Percentiles rank a stretch among this genome's conserved stretches.
These are phyloP conservation scores for Arachnopeziza araneosa DNA, from an alignment of 2,329 filamentous ascomycete species.

Conservation along the genomic window DNA sequence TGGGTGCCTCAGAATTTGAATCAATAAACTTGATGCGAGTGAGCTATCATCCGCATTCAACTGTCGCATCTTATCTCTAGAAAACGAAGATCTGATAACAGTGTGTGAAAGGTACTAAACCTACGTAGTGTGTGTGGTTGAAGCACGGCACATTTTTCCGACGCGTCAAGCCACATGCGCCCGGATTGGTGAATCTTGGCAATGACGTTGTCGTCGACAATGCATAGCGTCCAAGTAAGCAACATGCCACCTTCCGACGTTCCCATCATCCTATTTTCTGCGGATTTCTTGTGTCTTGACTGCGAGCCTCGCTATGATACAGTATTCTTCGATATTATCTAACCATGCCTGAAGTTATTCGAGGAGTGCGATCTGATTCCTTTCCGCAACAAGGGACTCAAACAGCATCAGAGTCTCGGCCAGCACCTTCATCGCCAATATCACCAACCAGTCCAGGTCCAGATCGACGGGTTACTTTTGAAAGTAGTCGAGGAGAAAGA, in stretches of 20 bases:
- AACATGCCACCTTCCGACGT: not conserved
- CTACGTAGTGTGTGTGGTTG: not conserved
- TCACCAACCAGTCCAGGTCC: slow-evolving; percentile 2
- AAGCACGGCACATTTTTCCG: not conserved
- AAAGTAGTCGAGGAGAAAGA: slow-evolving; percentile 9
- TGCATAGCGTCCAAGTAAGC: not conserved
- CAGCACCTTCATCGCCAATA: not conserved
- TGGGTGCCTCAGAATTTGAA: too few relatives aligned
- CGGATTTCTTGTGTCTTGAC: not conserved
- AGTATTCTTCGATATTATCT: not conserved
- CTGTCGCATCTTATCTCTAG: too few relatives aligned
- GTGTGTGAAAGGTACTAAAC: too few relatives aligned
- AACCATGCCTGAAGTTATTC: slow-evolving; percentile 4
- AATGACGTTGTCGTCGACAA: not conserved
- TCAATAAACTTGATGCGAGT: too few relatives aligned
- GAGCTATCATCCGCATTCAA: too few relatives aligned
- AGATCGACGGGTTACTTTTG: slow-evolving; percentile 17
- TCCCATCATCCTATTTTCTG: not conserved
- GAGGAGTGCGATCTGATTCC: slow-evolving; percentile 4
- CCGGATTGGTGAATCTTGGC: not conserved
- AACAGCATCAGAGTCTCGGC: not conserved
- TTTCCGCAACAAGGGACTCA: not conserved
- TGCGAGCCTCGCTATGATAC: not conserved
- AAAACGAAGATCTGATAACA: too few relatives aligned
- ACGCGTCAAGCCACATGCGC: not conserved